Conservation (phyloP, 768 basidiomycete genomes). For the Tylopilus plumbeoviolaceoides region DNA sequence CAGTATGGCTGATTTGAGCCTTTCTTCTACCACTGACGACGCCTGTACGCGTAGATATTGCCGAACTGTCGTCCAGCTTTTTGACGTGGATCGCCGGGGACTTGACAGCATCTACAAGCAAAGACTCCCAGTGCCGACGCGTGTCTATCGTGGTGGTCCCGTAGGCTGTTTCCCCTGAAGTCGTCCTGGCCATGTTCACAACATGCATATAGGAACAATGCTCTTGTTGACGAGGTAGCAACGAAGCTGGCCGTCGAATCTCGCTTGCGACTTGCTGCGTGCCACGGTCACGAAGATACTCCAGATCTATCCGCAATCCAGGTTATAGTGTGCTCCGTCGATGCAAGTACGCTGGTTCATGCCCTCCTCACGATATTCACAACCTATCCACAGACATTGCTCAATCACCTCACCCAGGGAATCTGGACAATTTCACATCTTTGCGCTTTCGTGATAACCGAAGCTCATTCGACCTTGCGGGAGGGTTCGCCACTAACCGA, state of each 20-base stretch:
- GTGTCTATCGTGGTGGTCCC: conserved; percentile 19
- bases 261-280: conserved; percentile 16
- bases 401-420: conserved; percentile 36
- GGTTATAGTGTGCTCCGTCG: conserved; percentile 39
- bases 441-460: conserved; percentile 41
- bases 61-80: conserved; percentile 17
- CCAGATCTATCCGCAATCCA: conserved; percentile 26
- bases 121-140: conserved; percentile 1
- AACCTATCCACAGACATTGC: conserved; percentile 33
- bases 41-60: conserved; percentile 11
- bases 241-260: conserved; percentile 15
- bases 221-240: conserved; percentile 11
- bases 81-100: conserved; percentile 15
- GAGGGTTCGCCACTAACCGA: conserved; percentile 39
- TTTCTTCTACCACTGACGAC: conserved; percentile 1
- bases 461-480: conserved; percentile 37
- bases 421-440: conserved; percentile 41
- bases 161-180: conserved; percentile 9
- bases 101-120: neutral
- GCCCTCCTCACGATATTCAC: conserved; percentile 1
- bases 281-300: conserved; percentile 8
- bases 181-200: neutral
- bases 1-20: neutral
- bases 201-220: conserved; percentile 8
- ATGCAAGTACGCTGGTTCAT: conserved; percentile 30